phyloP scores from a whole-genome alignment of 202 grass and related monocot genomes.

The Panicum hallii region DNA sequence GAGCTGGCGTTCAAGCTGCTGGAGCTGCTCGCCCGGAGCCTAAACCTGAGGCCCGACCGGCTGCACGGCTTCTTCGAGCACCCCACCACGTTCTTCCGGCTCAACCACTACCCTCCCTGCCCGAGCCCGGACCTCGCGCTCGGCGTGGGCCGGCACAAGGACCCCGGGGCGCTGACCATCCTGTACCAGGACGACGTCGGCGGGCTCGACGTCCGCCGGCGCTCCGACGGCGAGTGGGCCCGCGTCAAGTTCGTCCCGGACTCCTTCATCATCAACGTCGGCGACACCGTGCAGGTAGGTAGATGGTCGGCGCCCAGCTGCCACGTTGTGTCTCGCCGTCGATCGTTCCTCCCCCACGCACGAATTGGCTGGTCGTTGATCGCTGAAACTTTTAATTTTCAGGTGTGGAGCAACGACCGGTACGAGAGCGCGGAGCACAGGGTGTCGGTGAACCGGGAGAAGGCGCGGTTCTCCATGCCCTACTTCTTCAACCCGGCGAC shows the following conservation, averaged over 20 bases:
- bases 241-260: slow-evolving; percentile 58
- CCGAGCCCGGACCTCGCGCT: slow-evolving; percentile 72
- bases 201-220: slow-evolving; percentile 73
- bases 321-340: too few relatives aligned
- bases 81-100: slow-evolving; percentile 55
- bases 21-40: slow-evolving; percentile 72
- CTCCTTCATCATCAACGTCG: slow-evolving; percentile 75
- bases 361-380: too few relatives aligned
- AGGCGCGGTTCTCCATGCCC: slow-evolving; percentile 70
- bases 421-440: slow-evolving; percentile 85
- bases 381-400: too few relatives aligned
- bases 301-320: too few relatives aligned
- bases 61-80: slow-evolving; percentile 66
- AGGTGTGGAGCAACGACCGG: slow-evolving; percentile 92
- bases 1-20: slow-evolving; percentile 65
- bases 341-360: too few relatives aligned
- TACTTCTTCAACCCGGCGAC: slow-evolving; percentile 74
- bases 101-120: slow-evolving; percentile 86
- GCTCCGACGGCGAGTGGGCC: slow-evolving; percentile 72
- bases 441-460: slow-evolving; percentile 59
- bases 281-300: slow-evolving; percentile 53
- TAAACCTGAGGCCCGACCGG: slow-evolving; percentile 52
- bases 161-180: slow-evolving; percentile 66
- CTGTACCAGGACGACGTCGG: slow-evolving; percentile 82
- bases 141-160: slow-evolving; percentile 84